Evolutionary conservation across 257 asterid genomes (phyloP).

Genomic region (Ajuga chamaepitys): DNA sequence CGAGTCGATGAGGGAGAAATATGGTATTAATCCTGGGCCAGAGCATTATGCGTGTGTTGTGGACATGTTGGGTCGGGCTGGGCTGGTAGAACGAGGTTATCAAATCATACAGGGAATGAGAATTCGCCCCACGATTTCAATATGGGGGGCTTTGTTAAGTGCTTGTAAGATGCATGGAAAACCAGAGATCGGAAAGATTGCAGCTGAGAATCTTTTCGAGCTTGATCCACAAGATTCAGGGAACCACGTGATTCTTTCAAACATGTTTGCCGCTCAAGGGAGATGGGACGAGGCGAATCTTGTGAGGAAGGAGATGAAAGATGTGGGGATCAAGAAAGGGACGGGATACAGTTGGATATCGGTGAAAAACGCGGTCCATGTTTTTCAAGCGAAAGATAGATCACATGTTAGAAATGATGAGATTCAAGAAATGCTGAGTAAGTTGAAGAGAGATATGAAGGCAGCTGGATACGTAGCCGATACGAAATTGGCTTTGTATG

Average conservation of each 20-base stretch:
- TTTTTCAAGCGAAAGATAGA: constrained; percentile 77
- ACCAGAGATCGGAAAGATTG: constrained; percentile 61
- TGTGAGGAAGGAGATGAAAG: constrained; percentile 72
- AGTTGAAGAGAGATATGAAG: constrained; percentile 51
- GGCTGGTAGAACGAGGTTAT: constrained; percentile 72
- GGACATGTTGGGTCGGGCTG: constrained; percentile 89
- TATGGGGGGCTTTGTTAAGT: constrained; percentile 87
- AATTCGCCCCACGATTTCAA: constrained; percentile 53
- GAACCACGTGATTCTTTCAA: constrained; percentile 70
- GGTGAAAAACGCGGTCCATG: constrained; percentile 50
- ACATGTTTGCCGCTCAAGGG: constrained; percentile 69
- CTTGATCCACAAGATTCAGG: constrained; percentile 91
- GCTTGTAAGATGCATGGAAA: constrained; percentile 72
- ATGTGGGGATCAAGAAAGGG: constrained; percentile 77
- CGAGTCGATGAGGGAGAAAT: constrained; percentile 44
- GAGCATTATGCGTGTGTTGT: constrained; percentile 90
- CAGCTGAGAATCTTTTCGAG: constrained; percentile 65
- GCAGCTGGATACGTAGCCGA: constrained; percentile 74
- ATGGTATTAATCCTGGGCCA: constrained; percentile 59
- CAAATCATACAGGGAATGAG: constrained; percentile 51
- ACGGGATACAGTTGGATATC: constrained; percentile 79
- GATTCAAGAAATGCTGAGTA: constrained; percentile 57
- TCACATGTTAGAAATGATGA: constrained; percentile 51
- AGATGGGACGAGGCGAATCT: constrained; percentile 77
- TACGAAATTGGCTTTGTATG: constrained; percentile 55